Base-by-base conservation (phyloP, 2,329 filamentous ascomycete genomes). In the Coleophoma cylindrospora region DNA sequence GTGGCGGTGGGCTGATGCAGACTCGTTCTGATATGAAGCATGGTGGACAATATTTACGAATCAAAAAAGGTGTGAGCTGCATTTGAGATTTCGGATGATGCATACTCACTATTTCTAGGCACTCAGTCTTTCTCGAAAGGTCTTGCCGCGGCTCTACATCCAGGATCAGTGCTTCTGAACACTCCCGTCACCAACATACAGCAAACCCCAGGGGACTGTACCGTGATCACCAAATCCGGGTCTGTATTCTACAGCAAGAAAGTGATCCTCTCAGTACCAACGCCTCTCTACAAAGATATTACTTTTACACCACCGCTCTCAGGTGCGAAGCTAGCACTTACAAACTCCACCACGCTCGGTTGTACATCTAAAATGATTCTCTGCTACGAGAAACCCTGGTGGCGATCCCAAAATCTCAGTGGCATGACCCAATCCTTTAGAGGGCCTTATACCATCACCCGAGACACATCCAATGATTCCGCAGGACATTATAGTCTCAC, bases 1-100 rank as follows among this genome's bases (percentile, higher is more conserved):
- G 69, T 11, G 75, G 75, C 3, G 72, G 72, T 4, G 79, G 80
- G 0, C 64, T 82, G 3, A 51, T 76, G 50, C 66, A 71, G 41
- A 77, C 82, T 70, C 67, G 75, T 0, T 78, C 76, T 1, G 79
- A 82, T 56, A 58, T 66, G 19, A 74, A 76, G 50, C 57, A 70
- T 40, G 80, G 79, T 5, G 80, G 73, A 1, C 56, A 58, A 33
- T 53, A 57, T 53, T 41, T 57, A 34, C 47, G 56, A 45, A 53
- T 57, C 14, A 49, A 49, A 27, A 52, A 53, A 53, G 56, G 56
- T 56, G 41, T 11, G 34, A 22, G 15, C 14, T 13, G 27, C 40
- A 19, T 38, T 40, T 14, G 33, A 32, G 17, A 17, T 12, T 34
- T 11, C 13, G 3, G 32, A 1, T 21, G 19, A 19, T 14, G 14